These are phyloP conservation scores for Cryptococcus floricola DNA, from an alignment of 1,284 basidiomycete species.

Conservation along the genomic window DNA sequence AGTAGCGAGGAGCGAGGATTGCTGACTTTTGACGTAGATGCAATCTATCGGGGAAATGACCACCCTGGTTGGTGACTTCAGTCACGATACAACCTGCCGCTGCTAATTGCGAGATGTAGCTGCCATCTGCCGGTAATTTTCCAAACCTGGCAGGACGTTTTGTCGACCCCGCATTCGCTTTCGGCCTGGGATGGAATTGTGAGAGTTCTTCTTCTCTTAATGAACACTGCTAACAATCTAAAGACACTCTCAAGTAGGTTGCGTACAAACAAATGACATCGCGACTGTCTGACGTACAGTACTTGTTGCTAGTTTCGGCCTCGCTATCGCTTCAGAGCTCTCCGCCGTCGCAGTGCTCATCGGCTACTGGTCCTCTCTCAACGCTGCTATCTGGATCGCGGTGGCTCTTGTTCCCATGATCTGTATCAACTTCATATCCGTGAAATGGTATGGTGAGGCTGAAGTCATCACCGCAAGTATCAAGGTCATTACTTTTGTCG, in stretches of 20 bases:
- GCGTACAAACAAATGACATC: background rate
- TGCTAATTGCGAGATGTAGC: background rate
- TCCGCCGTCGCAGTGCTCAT: too few relatives aligned
- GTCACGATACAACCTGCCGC: too few relatives aligned
- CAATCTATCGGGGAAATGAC: conserved; percentile 15
- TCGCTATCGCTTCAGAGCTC: background rate
- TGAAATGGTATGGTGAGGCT: conserved; percentile 52
- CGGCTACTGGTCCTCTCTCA: conserved; percentile 3
- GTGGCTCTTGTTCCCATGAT: conserved; percentile 6
- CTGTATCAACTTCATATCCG: conserved; percentile 9
- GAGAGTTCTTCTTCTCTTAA: background rate
- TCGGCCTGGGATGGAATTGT: conserved; percentile 12
- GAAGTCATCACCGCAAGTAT: conserved; percentile 58
- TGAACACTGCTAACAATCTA: too few relatives aligned
- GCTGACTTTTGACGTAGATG: conserved; percentile 14
- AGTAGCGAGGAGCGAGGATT: conserved; percentile 8
- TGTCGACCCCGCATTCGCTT: conserved; percentile 8
- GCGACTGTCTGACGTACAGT: too few relatives aligned
- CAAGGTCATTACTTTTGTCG: conserved; percentile 26
- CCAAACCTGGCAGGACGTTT: conserved; percentile 9
- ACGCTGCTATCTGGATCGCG: conserved; percentile 9
- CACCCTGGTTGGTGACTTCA: conserved; percentile 6
- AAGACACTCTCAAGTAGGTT: too few relatives aligned
- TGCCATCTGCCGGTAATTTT: conserved; percentile 13
- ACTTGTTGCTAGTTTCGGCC: conserved; percentile 6